phyloP scores from a whole-genome alignment of 441 rosid genomes.

The Gossypium lobatum region DNA sequence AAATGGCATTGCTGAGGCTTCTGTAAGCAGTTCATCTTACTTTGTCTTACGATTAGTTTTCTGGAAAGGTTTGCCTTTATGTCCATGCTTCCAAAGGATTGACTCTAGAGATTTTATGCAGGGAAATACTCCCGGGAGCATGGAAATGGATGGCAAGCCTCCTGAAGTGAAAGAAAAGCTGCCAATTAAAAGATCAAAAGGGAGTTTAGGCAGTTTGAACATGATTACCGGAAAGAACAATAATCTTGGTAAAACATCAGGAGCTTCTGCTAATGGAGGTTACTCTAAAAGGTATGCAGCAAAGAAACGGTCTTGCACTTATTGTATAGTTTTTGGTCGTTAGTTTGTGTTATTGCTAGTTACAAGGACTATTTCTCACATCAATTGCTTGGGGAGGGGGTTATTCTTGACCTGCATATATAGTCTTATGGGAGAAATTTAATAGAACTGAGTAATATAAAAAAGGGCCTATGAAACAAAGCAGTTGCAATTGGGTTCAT shows the following conservation, averaged over 20 bases:
- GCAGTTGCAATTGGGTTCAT: not conserved
- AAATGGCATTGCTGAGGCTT: conserved; percentile 78
- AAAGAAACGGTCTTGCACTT: not conserved
- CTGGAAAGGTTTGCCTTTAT: not conserved
- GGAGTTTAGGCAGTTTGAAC: conserved; percentile 92
- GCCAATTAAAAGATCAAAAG: conserved; percentile 95
- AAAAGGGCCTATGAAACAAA: not conserved
- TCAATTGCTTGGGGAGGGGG: not conserved
- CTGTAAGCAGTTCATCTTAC: conserved; percentile 41
- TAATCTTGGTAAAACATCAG: conserved; percentile 62
- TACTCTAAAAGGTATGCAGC: conserved; percentile 70
- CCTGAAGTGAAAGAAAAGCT: conserved; percentile 83
- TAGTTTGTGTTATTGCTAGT: not conserved
- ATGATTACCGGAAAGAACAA: conserved; percentile 76
- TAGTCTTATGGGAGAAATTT: not conserved
- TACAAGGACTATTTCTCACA: not conserved
- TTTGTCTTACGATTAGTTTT: conserved; percentile 13
- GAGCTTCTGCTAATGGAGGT: conserved; percentile 69
- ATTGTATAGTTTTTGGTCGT: not conserved
- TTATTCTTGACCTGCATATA: not conserved
- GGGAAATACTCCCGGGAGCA: conserved; percentile 68
- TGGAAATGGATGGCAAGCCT: conserved; percentile 68
- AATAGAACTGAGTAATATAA: not conserved
- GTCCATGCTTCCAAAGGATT: conserved; percentile 9
- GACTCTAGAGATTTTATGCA: conserved; percentile 28